Base-by-base conservation (phyloP, 164 flowering plant species). In the Houttuynia cordata region DNA sequence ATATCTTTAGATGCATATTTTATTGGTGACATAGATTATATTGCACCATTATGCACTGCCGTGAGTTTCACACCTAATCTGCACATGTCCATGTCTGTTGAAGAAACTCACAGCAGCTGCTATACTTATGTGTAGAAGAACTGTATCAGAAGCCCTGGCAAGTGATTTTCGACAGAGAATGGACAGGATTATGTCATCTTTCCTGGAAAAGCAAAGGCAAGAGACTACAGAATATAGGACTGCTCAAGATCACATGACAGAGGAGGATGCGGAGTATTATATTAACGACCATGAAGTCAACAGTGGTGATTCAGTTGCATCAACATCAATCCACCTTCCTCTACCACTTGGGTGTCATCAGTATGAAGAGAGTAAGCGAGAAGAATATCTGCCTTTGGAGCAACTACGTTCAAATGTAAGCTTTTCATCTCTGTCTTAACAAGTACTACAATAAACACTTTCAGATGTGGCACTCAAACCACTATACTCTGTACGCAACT, bases 111-210 rank as follows among this genome's bases (percentile, higher is more conserved):
- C 17, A 17, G 49, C 17, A 17, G 17, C 49, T 45, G 49, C 12
- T 45, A 45, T 45, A 17, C 57, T 1, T 58, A 0, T 40, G 12
- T 71, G 77, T 83, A 93, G 98, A 67, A 78, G 78, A 67, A 80
- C 75, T 67, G 98, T 93, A 9, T 83, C 98, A 51, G 74, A 58
- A 52, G 77, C 75, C 59, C 88, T 93, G 51, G 53, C 78, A 7
- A 86, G 97, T 67, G 85, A 71, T 45, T 76, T 84, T 61, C 72
- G 87, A 23, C 75, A 73, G 1, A 76, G 65, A 69, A 93, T 93
- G 78, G 94, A 93, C 60, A 72, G 63, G 53, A 57, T 88, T 66
- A 75, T 91, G 76, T 52, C 59, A 40, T 71, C 74, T 51, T 68
- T 61, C 24, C 45, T 73, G 30, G 68, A 71, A 63, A 67, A 57